A percentile compares a stretch with the other conserved stretches of the same genome.
Evolutionary conservation across 2,329 filamentous ascomycete species (phyloP).

Genomic region (Claviceps digitariae): DNA sequence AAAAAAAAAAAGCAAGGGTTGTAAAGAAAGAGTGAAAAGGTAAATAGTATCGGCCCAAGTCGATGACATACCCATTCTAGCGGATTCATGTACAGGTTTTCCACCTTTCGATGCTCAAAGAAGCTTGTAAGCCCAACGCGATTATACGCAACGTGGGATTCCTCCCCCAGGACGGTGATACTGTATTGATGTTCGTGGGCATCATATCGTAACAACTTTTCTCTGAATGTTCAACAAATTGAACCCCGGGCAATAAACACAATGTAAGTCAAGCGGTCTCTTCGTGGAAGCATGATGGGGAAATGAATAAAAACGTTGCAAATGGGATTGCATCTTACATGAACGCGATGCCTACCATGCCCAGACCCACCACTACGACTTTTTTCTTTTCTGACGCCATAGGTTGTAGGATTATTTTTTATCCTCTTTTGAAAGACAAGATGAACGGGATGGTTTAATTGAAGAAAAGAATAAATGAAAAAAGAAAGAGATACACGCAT

Average conservation of each 20-base stretch:
- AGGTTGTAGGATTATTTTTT: not conserved
- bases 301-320: not conserved
- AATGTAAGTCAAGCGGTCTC: not conserved
- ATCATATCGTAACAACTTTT: constrained; percentile 80
- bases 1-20: not conserved
- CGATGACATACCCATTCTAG: constrained; percentile 53
- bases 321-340: constrained; percentile 44
- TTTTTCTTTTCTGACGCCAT: constrained; percentile 32
- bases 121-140: constrained; percentile 80
- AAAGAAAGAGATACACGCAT: not conserved
- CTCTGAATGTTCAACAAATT: constrained; percentile 34
- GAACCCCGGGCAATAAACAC: not conserved
- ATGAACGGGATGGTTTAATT: no score
- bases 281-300: not conserved
- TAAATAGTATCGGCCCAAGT: not conserved
- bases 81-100: constrained; percentile 80
- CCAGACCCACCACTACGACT: constrained; percentile 73
- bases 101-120: constrained; percentile 73
- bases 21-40: not conserved
- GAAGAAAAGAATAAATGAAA: not conserved
- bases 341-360: constrained; percentile 84
- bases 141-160: constrained; percentile 80
- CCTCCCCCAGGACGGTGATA: constrained; percentile 76
- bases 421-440: not conserved
- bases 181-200: constrained; percentile 62